phyloP scores from a whole-genome alignment of 2,329 filamentous ascomycete genomes.

The Fusarium guadeloupense region DNA sequence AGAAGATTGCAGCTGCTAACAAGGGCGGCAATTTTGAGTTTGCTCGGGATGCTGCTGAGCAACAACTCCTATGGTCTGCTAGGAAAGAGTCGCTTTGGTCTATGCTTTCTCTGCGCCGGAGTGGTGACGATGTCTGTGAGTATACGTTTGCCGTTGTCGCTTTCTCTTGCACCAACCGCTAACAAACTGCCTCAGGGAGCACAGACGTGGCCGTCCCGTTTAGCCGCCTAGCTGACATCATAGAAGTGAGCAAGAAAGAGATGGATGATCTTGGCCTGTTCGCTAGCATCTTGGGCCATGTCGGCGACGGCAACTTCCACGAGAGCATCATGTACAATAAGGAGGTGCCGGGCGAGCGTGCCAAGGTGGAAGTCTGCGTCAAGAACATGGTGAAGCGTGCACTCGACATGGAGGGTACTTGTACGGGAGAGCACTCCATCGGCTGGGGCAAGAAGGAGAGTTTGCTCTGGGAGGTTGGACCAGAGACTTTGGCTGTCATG shows the following conservation, averaged over 20 bases:
- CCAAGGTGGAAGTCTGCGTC: conserved; percentile 81
- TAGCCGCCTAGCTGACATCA: conserved; percentile 75
- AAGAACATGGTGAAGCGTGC: conserved; percentile 92
- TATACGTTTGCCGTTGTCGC: not conserved
- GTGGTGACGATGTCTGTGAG: conserved; percentile 73
- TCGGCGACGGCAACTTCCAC: conserved; percentile 96
- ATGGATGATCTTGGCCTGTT: conserved; percentile 88
- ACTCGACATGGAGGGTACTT: conserved; percentile 92
- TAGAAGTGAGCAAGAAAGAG: conserved; percentile 87
- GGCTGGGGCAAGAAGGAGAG: conserved; percentile 88
- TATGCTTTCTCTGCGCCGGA: conserved; percentile 75
- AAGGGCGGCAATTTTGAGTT: conserved; percentile 78
- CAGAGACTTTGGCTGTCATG: conserved; percentile 86
- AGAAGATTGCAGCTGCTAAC: conserved; percentile 71
- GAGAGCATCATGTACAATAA: conserved; percentile 90
- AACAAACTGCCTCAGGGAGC: conserved; percentile 61
- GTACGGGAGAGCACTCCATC: conserved; percentile 87
- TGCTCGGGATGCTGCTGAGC: conserved; percentile 74
- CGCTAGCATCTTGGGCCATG: conserved; percentile 86
- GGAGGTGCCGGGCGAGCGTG: conserved; percentile 72
- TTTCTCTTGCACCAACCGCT: not conserved
- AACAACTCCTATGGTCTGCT: conserved; percentile 80
- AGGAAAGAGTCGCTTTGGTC: conserved; percentile 87
- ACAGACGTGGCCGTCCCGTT: conserved; percentile 88
- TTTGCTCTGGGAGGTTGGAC: conserved; percentile 79